These are phyloP conservation scores for Clitopilus hobsonii DNA, from an alignment of 768 basidiomycete genomes.

Conservation along the genomic window DNA sequence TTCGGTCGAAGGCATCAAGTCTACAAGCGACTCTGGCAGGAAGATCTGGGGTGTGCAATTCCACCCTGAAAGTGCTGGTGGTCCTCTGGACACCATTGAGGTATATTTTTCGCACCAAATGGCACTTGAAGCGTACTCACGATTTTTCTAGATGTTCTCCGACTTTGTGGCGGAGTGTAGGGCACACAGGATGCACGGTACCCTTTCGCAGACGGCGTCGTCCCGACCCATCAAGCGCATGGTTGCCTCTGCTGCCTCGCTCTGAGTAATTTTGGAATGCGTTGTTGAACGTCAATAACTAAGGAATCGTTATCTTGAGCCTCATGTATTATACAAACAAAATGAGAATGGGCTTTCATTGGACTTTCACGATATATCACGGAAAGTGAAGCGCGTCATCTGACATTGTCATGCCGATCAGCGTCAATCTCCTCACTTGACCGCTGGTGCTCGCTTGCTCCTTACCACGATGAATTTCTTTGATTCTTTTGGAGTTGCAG, in stretches of 20 bases:
- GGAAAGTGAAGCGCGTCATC: neutral
- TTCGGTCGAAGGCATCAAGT: slow-evolving; percentile 97
- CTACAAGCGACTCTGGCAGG: slow-evolving; percentile 83
- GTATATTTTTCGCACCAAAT: slow-evolving; percentile 33
- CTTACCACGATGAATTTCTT: slow-evolving; percentile 60
- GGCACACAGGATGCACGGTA: slow-evolving; percentile 20
- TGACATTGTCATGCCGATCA: neutral
- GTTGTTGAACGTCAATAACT: neutral
- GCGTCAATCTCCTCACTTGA: slow-evolving; percentile 7
- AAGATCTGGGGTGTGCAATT: slow-evolving; percentile 98
- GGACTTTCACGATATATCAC: no score
- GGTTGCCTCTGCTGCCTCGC: neutral
- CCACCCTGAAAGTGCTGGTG: slow-evolving; percentile 97
- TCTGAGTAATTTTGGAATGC: neutral
- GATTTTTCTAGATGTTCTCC: slow-evolving; percentile 73
- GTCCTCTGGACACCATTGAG: slow-evolving; percentile 98
- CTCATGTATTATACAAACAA: neutral
- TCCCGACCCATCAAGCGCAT: neutral
- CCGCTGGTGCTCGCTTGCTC: neutral
- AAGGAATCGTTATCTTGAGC: neutral
- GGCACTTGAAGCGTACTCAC: slow-evolving; percentile 1
- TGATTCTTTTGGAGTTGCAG: slow-evolving; percentile 60
- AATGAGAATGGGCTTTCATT: neutral
- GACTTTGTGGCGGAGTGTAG: slow-evolving; percentile 86
- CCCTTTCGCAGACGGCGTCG: neutral